These are phyloP conservation scores for Trematosphaeria pertusa DNA, from an alignment of 2,329 filamentous ascomycete species.

Conservation along the genomic window DNA sequence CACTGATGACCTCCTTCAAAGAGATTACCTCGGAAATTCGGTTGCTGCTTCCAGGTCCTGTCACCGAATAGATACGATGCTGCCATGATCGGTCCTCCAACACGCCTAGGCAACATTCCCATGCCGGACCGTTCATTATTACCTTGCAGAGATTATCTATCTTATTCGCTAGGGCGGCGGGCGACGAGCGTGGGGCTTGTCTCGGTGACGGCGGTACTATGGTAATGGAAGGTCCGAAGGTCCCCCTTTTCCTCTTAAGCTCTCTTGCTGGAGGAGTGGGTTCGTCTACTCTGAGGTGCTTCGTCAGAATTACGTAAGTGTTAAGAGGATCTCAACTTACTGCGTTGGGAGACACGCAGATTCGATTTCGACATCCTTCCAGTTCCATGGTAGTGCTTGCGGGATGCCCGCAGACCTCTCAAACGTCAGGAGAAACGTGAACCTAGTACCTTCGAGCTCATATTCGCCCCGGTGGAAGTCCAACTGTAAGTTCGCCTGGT, in stretches of 20 bases:
- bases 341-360: neutral
- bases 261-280: neutral
- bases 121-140: neutral
- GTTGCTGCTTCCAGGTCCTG: constrained; percentile 2
- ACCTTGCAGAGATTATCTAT: constrained; percentile 15
- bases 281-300: neutral
- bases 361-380: constrained; percentile 14
- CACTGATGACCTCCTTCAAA: constrained; percentile 7
- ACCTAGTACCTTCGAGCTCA: neutral
- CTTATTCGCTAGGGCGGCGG: neutral
- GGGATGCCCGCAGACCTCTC: neutral
- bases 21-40: constrained; percentile 1
- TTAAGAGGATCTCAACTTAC: constrained; percentile 1
- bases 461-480: constrained; percentile 3
- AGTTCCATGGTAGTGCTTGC: constrained; percentile 10
- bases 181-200: neutral
- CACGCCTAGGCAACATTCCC: constrained; percentile 7
- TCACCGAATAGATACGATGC: constrained; percentile 11
- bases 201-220: neutral
- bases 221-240: constrained; percentile 3
- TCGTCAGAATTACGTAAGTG: neutral
- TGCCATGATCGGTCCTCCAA: constrained; percentile 11
- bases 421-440: constrained; percentile 11
- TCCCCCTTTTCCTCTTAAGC: neutral
- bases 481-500: constrained; percentile 14